These are phyloP conservation scores for Lenzites betulinus DNA, from an alignment of 768 basidiomycete species.

Conservation along the genomic window DNA sequence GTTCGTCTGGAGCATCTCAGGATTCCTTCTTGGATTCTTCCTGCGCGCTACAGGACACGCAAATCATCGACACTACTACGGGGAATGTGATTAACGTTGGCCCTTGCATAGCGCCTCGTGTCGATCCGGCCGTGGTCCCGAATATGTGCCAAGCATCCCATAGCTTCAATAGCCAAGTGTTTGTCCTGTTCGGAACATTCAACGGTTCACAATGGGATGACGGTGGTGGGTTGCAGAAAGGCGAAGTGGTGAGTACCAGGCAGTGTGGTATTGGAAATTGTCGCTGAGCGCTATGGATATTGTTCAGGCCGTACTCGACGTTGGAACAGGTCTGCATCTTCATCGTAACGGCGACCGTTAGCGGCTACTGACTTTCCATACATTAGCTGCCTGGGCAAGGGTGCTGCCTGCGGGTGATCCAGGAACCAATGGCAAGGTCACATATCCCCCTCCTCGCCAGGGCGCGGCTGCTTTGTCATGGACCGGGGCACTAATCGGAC, in stretches of 20 bases:
- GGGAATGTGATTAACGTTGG: slow-evolving; percentile 41
- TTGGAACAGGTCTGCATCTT: slow-evolving; percentile 26
- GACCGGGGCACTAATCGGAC: slow-evolving; percentile 56
- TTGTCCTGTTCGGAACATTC: slow-evolving; percentile 69
- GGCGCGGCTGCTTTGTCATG: slow-evolving; percentile 69
- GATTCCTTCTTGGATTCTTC: slow-evolving; percentile 26
- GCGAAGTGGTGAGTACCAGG: slow-evolving; percentile 64
- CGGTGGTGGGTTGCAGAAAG: slow-evolving; percentile 54
- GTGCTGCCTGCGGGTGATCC: slow-evolving; percentile 79
- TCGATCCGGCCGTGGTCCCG: slow-evolving; percentile 55
- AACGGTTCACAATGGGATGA: slow-evolving; percentile 70
- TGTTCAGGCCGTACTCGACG: slow-evolving; percentile 62
- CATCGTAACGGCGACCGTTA: background rate
- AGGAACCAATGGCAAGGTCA: slow-evolving; percentile 42
- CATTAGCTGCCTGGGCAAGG: slow-evolving; percentile 58
- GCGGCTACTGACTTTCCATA: background rate
- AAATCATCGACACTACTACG: slow-evolving; percentile 51
- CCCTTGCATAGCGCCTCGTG: slow-evolving; percentile 66
- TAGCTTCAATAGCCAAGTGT: slow-evolving; percentile 62
- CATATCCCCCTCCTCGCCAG: slow-evolving; percentile 68
- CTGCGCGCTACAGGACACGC: slow-evolving; percentile 63
- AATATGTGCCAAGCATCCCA: slow-evolving; percentile 60
- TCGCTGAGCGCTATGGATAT: background rate
- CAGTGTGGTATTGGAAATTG: background rate
- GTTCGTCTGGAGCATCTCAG: slow-evolving; percentile 34